Evolutionary conservation across 345 rosid species (phyloP).

Genomic region (Bruguiera parviflora): DNA sequence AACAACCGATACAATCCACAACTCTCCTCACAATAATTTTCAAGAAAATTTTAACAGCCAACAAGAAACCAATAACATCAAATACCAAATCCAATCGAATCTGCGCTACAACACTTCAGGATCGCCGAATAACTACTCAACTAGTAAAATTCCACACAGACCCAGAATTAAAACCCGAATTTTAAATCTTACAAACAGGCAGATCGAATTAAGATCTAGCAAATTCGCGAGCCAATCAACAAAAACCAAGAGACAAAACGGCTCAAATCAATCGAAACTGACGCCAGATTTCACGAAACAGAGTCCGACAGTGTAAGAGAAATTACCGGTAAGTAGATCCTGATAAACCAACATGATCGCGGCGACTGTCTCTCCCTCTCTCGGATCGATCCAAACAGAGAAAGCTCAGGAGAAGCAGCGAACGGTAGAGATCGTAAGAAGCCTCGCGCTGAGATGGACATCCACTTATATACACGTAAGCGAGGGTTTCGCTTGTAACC

Average conservation of each 20-base stretch:
- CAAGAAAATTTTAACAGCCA: no score
- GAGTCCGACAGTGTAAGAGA: background rate
- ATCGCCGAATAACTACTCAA: no score
- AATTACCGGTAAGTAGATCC: conserved; percentile 64
- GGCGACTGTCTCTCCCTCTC: conserved; percentile 23
- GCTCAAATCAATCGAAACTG: background rate
- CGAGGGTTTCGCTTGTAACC: conserved; percentile 38
- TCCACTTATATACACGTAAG: conserved; percentile 15
- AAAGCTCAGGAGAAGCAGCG: conserved; percentile 31
- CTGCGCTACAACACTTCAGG: no score
- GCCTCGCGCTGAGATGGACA: rapidly evolving
- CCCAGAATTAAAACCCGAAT: background rate
- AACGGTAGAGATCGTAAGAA: conserved; percentile 30
- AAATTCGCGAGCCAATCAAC: background rate
- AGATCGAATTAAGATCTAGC: background rate
- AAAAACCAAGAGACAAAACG: background rate
- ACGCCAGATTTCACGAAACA: conserved; percentile 14
- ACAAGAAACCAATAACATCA: no score
- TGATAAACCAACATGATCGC: conserved; percentile 92
- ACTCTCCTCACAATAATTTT: no score
- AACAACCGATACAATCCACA: no score
- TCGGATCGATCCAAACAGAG: conserved; percentile 22
- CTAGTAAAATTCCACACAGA: background rate
- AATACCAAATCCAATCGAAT: no score
- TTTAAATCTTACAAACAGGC: background rate